A percentile compares a stretch with the other conserved stretches of the same genome.
These are phyloP conservation scores for Zymoseptoria passerinii DNA, from an alignment of 2,329 filamentous ascomycete genomes.

Conservation along the genomic window DNA sequence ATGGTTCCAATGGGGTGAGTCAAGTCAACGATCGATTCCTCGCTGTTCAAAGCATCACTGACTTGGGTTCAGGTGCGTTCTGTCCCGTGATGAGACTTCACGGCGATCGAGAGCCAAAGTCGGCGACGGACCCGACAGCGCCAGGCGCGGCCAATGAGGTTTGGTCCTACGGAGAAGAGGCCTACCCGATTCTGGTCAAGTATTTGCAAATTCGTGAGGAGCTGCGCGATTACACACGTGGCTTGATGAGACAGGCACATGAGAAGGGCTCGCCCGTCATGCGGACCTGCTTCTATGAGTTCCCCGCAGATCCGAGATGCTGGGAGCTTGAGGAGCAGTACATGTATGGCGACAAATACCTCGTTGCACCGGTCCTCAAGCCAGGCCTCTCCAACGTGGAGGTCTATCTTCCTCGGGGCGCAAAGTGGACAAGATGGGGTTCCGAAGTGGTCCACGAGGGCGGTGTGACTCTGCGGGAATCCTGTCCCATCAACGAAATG, in stretches of 20 bases:
- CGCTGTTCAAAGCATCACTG: background rate
- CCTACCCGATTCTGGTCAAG: slow-evolving; percentile 52
- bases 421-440: slow-evolving; percentile 38
- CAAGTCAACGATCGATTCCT: background rate
- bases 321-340: slow-evolving; percentile 57
- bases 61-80: slow-evolving; percentile 35
- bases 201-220: slow-evolving; percentile 53
- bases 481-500: slow-evolving; percentile 16
- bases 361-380: slow-evolving; percentile 50
- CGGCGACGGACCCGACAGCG: slow-evolving; percentile 31
- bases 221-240: slow-evolving; percentile 50
- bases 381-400: slow-evolving; percentile 37
- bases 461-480: slow-evolving; percentile 10
- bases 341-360: slow-evolving; percentile 54
- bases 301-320: slow-evolving; percentile 44
- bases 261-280: slow-evolving; percentile 54
- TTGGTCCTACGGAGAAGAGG: slow-evolving; percentile 56
- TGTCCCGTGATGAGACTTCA: slow-evolving; percentile 61
- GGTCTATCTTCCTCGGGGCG: slow-evolving; percentile 47
- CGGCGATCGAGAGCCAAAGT: slow-evolving; percentile 54
- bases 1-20: slow-evolving; percentile 60
- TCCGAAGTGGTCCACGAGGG: slow-evolving; percentile 22
- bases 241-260: slow-evolving; percentile 53
- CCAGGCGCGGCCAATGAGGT: slow-evolving; percentile 54
- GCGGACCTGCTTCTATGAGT: slow-evolving; percentile 55